A percentile compares a stretch with the other conserved stretches of the same genome.
Conservation (phyloP, 2,329 filamentous ascomycete genomes). For the Aspergillus aculeatinus region DNA sequence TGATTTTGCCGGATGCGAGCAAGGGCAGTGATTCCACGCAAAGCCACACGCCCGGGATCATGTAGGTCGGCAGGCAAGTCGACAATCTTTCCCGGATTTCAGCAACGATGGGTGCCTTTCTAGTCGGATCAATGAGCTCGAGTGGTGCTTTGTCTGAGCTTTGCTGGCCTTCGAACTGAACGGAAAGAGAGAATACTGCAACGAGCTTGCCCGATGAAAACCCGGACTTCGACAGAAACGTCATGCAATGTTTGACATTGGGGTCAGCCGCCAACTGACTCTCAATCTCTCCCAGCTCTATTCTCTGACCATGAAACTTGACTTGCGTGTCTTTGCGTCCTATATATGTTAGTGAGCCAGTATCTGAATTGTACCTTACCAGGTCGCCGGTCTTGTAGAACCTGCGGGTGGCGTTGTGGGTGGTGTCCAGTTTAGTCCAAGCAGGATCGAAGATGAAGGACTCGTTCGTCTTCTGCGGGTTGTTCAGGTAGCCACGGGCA, state of each 20-base stretch:
- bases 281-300: constrained; percentile 59
- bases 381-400: constrained; percentile 45
- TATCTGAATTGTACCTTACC: constrained; percentile 38
- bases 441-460: constrained; percentile 58
- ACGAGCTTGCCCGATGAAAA: constrained; percentile 34
- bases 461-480: constrained; percentile 57
- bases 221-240: constrained; percentile 38
- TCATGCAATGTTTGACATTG: constrained; percentile 36
- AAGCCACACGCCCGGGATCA: constrained; percentile 50
- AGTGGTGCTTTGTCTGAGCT: constrained; percentile 23
- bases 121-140: constrained; percentile 23
- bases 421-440: constrained; percentile 49
- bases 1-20: constrained; percentile 48
- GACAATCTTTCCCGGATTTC: constrained; percentile 32
- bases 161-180: constrained; percentile 19
- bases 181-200: constrained; percentile 32
- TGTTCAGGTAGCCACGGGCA: constrained; percentile 61
- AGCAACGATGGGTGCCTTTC: constrained; percentile 24
- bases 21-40: constrained; percentile 47
- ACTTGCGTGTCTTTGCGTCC: constrained; percentile 68
- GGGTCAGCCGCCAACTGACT: constrained; percentile 35
- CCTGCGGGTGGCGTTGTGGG: constrained; percentile 23
- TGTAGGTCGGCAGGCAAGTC: constrained; percentile 44
- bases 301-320: constrained; percentile 65
- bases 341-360: constrained; percentile 42